Evolutionary conservation across 306 rosid genomes (phyloP), one percentile per base, ranked within the genome.

Genomic region (Parietaria judaica): DNA sequence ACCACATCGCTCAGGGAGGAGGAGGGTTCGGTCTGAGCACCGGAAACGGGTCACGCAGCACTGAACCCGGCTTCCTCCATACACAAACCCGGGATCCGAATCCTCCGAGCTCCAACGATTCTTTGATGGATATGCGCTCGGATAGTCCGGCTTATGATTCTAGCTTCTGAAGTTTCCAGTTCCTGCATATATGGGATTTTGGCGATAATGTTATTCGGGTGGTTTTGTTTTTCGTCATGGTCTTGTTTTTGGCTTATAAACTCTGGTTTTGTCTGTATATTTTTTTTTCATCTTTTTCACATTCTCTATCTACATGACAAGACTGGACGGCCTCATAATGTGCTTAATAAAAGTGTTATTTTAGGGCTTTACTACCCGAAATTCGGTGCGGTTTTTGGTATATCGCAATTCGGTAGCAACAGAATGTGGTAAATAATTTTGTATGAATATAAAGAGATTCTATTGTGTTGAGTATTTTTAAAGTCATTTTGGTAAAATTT

Each of bases 51-150:
- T 72, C 69, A 58, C 80, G 79, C 10, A 4, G 14, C 10, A 49
- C n/a, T 66, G 78, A 66, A 53, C 74, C 47, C 53, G 97, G 68
- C 69, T 49, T n/a, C 13, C 74, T 59, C 66, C 74, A 77, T 51
- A 81, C 76, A 55, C 95, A 79, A 38, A 75, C 70, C 63, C 73
- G 75, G 68, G 95, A 89, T 67, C 63, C 74, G 51, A 70, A 76
- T 71, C 65, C 74, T 63, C 79, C 73, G 9, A 78, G 58, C 68
- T 77, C 92, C 66, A 86, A 82, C 10, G 97, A 89, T 64, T 82
- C 89, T 11, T 79, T 81, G 8, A 86, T 86, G 95, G 97, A 89
- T 80, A 89, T 89, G 97, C 89, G 82, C 62, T 81, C 94, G 12
- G 97, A 89, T 71, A 89, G 86, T 67, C 87, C 58, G 5, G 57